Evolutionary conservation across 2,329 filamentous ascomycete species (phyloP), one percentile per base, ranked within the genome.

Genomic region (Chrysosporium queenslandicum): DNA sequence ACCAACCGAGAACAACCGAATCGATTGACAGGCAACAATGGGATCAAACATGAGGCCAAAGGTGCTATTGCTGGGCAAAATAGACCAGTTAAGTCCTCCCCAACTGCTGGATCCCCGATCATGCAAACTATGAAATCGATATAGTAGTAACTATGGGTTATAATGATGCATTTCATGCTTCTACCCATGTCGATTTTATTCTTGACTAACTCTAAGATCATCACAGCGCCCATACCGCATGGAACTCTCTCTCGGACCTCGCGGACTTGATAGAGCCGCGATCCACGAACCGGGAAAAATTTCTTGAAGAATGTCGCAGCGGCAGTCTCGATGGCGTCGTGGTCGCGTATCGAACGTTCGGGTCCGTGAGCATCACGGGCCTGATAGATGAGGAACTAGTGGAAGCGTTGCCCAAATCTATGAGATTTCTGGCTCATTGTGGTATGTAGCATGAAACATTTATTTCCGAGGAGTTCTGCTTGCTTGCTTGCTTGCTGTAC

Each of bases 301-400:
- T 94, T 67, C 70, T 91, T 49, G 65, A 78, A 45, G 85, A 91
- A 70, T 83, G 80, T 65, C 70, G 71, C 46, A 75, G 77, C 18
- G 85, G 85, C 18, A 73, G 74, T 29, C 73, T 88, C n/a, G 79
- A 87, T 58, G 82, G 79, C 55, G 77, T 82, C 29, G 63, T 77
- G 18, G 82, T 78, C 34, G 76, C 78, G 25, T 92, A 85, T 68
- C 80, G 87, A 50, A 91, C 85, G 12, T 87, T 89, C 60, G 68
- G 67, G 41, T 86, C 82, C 29, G 71, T 78, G 39, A 63, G 62
- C 11, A 73, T 83, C 53, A 91, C 86, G 0, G 88, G 88, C 1
- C 68, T 72, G 18, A 71, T 92, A 56, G 85, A 94, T 64, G 74
- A 75, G 41, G 85, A 87, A 66, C 68, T 92, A n/a, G 68, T 90